Percentiles rank a stretch among this genome's conserved stretches.
Evolutionary conservation across 441 rosid genomes (phyloP).

Genomic region (Breynia disticha): DNA sequence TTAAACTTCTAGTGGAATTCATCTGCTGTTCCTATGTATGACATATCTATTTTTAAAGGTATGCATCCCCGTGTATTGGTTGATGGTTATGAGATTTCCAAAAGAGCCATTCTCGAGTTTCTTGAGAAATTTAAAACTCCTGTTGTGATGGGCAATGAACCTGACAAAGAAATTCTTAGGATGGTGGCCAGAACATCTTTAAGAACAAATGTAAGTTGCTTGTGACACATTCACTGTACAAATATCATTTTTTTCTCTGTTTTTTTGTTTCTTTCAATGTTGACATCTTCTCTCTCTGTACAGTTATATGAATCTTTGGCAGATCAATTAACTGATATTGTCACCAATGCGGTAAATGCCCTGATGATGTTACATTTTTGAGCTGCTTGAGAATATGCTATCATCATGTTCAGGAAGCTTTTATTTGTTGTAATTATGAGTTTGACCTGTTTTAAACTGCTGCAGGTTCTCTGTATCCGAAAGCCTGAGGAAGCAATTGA

Average conservation of each 20-base stretch:
- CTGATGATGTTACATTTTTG: background rate
- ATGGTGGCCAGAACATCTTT: conserved; percentile 95
- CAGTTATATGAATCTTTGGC: conserved; percentile 88
- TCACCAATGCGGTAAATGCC: conserved; percentile 62
- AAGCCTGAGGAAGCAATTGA: conserved; percentile 83
- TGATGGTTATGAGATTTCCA: conserved; percentile 92
- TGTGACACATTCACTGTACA: background rate
- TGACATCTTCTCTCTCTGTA: conserved; percentile 14
- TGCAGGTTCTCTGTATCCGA: conserved; percentile 74
- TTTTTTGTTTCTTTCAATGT: background rate
- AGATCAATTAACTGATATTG: conserved; percentile 81
- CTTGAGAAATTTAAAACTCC: conserved; percentile 93
- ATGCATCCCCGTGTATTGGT: conserved; percentile 97
- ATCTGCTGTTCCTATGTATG: background rate
- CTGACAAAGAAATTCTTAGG: conserved; percentile 83
- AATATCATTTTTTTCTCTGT: background rate
- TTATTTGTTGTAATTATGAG: too few relatives aligned
- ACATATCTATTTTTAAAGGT: conserved; percentile 29
- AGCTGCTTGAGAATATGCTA: too few relatives aligned
- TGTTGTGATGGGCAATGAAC: conserved; percentile 84
- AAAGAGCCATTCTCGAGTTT: conserved; percentile 79
- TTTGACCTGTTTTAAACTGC: background rate
- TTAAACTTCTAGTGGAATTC: background rate
- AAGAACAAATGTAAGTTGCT: conserved; percentile 59
- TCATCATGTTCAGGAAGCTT: too few relatives aligned